Conservation (phyloP, 805 yeast genomes). For the Candida saitoana region DNA sequence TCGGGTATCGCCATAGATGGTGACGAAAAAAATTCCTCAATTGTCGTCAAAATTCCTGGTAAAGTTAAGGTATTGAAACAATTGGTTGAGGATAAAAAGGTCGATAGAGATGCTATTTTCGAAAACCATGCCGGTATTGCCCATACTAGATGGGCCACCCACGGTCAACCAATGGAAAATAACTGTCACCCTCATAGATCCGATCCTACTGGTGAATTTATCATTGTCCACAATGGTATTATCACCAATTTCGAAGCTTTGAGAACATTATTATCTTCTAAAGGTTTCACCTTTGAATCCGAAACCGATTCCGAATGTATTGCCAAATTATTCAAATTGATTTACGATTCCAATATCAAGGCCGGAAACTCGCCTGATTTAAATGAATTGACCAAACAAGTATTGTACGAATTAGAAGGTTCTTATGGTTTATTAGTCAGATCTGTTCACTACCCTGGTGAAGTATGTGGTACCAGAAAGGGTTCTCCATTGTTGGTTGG, state of each 20-base stretch:
- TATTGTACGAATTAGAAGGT: constrained; percentile 89
- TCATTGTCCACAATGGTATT: constrained; percentile 96
- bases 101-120: constrained; percentile 61
- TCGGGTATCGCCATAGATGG: constrained; percentile 96
- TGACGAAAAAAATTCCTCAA: constrained; percentile 62
- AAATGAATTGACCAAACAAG: constrained; percentile 88
- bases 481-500: constrained; percentile 98
- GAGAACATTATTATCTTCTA: constrained; percentile 70
- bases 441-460: constrained; percentile 90
- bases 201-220: constrained; percentile 76
- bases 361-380: constrained; percentile 82
- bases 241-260: constrained; percentile 93
- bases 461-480: constrained; percentile 93
- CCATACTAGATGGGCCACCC: constrained; percentile 99
- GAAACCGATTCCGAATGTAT: constrained; percentile 98
- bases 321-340: constrained; percentile 89
- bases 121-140: constrained; percentile 94
- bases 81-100: constrained; percentile 49
- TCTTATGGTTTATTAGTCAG: constrained; percentile 94
- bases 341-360: constrained; percentile 69
- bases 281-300: constrained; percentile 80
- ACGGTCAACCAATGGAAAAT: constrained; percentile 80
- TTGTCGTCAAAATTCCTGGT: constrained; percentile 81
- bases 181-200: constrained; percentile 98
- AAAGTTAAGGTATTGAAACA: constrained; percentile 79